Conservation (phyloP, 208 protist species). For the Leishmania arabica region DNA sequence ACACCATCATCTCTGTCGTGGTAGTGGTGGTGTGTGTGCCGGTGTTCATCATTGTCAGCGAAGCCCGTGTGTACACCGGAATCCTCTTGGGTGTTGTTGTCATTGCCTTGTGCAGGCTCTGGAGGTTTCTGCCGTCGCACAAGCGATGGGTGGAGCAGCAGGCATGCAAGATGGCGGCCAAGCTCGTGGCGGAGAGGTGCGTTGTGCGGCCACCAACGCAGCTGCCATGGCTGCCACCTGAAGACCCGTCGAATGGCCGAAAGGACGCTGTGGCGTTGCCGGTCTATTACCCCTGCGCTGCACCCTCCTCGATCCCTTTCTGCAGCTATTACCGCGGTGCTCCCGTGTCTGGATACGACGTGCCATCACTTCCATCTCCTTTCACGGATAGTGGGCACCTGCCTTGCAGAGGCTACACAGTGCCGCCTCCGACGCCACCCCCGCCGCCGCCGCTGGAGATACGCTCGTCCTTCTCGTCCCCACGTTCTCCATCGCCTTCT, state of each 20-base stretch:
- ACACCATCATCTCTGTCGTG: slow-evolving; percentile 18
- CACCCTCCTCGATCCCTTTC: background rate
- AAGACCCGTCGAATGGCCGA: background rate
- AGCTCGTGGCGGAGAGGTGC: slow-evolving; percentile 6
- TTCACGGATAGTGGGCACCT: background rate
- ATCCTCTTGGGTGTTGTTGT: slow-evolving; percentile 32
- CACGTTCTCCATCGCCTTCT: background rate
- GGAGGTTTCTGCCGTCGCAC: slow-evolving; percentile 57
- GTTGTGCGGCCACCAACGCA: slow-evolving; percentile 1
- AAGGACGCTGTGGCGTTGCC: background rate
- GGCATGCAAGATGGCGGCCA: slow-evolving; percentile 11
- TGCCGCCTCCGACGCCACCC: background rate
- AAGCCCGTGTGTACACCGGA: slow-evolving; percentile 36
- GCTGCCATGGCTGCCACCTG: background rate
- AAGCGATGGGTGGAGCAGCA: slow-evolving; percentile 22
- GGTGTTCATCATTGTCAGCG: slow-evolving; percentile 30
- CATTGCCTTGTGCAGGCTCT: slow-evolving; percentile 44
- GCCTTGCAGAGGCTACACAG: background rate
- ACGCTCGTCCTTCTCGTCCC: background rate
- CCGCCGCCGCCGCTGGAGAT: background rate
- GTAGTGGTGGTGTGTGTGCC: slow-evolving; percentile 25
- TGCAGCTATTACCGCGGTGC: background rate
- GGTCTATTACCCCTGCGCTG: slow-evolving; percentile 1
- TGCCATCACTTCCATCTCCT: background rate
- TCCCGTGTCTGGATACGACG: background rate